phyloP scores from a whole-genome alignment of 1,284 basidiomycete genomes.

The Tilletia caries region DNA sequence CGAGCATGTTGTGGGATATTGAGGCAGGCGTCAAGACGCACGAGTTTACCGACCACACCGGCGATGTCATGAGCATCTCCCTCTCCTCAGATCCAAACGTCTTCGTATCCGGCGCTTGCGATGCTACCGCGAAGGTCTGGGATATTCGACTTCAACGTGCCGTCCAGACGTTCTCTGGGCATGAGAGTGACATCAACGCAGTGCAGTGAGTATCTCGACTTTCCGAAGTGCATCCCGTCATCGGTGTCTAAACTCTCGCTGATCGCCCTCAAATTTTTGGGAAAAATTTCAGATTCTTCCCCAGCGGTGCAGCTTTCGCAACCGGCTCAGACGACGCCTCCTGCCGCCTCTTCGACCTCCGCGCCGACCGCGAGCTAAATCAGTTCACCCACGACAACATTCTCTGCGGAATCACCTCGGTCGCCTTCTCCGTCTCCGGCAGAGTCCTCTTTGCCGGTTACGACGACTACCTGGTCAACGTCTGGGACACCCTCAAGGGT shows the following conservation, averaged over 20 bases:
- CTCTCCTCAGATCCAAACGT: slow-evolving; percentile 89
- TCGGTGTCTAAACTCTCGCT: no score
- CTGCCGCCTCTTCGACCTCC: slow-evolving; percentile 94
- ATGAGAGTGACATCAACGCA: slow-evolving; percentile 98
- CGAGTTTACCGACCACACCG: slow-evolving; percentile 98
- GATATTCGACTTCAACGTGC: slow-evolving; percentile 80
- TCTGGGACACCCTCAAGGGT: slow-evolving; percentile 98
- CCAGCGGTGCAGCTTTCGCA: slow-evolving; percentile 96
- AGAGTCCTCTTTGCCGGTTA: slow-evolving; percentile 97
- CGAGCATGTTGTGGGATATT: slow-evolving; percentile 99
- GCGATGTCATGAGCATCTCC: slow-evolving; percentile 95
- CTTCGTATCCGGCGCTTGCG: slow-evolving; percentile 97
- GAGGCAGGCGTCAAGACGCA: slow-evolving; percentile 90
- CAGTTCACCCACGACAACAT: slow-evolving; percentile 97
- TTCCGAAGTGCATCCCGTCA: no score
- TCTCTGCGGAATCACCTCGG: slow-evolving; percentile 94
- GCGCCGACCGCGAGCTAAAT: slow-evolving; percentile 93
- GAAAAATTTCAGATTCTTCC: slow-evolving; percentile 75
- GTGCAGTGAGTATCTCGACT: slow-evolving; percentile 69
- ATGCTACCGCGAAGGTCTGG: slow-evolving; percentile 97
- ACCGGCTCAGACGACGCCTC: slow-evolving; percentile 99
- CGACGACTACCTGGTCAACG: slow-evolving; percentile 99
- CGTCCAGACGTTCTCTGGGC: slow-evolving; percentile 96
- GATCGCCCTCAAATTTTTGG: background rate
- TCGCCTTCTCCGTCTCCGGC: slow-evolving; percentile 94